A percentile compares a stretch with the other conserved stretches of the same genome.
Conservation (phyloP, 768 basidiomycete species). For the Pulveroboletus ravenelii region DNA sequence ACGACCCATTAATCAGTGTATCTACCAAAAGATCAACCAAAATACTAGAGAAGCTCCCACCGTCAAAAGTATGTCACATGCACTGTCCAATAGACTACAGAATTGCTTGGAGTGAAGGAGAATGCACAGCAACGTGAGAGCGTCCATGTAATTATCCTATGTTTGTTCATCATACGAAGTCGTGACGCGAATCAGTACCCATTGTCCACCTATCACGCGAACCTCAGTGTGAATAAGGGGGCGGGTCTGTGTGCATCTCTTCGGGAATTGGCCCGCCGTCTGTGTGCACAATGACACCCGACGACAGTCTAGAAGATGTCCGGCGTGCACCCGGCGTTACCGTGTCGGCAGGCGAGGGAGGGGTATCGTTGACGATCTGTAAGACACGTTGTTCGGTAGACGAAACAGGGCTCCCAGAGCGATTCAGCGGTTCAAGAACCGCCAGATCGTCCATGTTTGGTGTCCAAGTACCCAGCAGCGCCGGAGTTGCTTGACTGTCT, state of each 20-base stretch:
- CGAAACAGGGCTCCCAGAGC: slow-evolving; percentile 18
- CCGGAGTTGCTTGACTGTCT: background rate
- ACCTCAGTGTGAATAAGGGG: slow-evolving; percentile 21
- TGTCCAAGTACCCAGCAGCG: slow-evolving; percentile 9
- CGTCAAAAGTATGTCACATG: slow-evolving; percentile 7
- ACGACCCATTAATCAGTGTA: background rate
- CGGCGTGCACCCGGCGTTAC: background rate
- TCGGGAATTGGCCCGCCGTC: slow-evolving; percentile 21
- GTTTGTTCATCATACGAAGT: slow-evolving; percentile 9
- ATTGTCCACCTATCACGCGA: background rate
- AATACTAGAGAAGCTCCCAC: background rate
- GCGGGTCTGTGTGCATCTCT: slow-evolving; percentile 10
- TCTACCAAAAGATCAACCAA: slow-evolving; percentile 6
- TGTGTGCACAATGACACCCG: slow-evolving; percentile 23
- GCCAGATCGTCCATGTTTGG: slow-evolving; percentile 21
- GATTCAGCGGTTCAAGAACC: slow-evolving; percentile 15
- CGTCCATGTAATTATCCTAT: slow-evolving; percentile 8
- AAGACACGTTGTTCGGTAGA: slow-evolving; percentile 22
- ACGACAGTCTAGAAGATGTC: background rate
- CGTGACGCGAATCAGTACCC: slow-evolving; percentile 5
- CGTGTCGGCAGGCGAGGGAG: slow-evolving; percentile 18
- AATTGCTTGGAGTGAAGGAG: background rate
- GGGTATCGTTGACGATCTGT: slow-evolving; percentile 25
- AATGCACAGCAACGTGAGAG: slow-evolving; percentile 8
- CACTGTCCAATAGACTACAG: slow-evolving; percentile 16